Evolutionary conservation across 305 asterid species (phyloP).

Genomic region (Rubia balearica): DNA sequence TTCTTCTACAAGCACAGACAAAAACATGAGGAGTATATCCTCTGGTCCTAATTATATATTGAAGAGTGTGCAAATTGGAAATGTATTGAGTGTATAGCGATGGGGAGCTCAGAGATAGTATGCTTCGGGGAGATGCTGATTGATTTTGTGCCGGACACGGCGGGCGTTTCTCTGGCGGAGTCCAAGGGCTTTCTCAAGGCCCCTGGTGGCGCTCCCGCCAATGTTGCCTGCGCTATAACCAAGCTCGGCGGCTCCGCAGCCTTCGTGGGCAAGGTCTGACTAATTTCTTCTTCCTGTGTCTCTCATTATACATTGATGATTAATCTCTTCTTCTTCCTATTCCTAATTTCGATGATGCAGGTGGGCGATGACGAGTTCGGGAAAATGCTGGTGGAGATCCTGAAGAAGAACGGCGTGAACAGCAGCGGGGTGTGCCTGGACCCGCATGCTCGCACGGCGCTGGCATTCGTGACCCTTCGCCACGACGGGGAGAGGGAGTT

Average conservation of each 20-base stretch:
- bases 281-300: too few species aligned
- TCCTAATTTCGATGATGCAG: too few species aligned
- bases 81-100: too few species aligned
- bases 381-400: slow-evolving; percentile 34
- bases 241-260: slow-evolving; percentile 32
- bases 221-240: slow-evolving; percentile 35
- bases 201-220: slow-evolving; percentile 44
- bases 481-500: slow-evolving; percentile 42
- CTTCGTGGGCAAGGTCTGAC: slow-evolving; percentile 31
- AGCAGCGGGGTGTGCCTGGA: slow-evolving; percentile 40
- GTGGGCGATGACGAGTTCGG: slow-evolving; percentile 49
- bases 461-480: slow-evolving; percentile 39
- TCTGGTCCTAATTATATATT: background rate
- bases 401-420: slow-evolving; percentile 32
- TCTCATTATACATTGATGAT: too few species aligned
- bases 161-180: slow-evolving; percentile 34
- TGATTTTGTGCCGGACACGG: slow-evolving; percentile 32
- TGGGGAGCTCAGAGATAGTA: slow-evolving; percentile 17
- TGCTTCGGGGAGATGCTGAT: slow-evolving; percentile 38
- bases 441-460: slow-evolving; percentile 35
- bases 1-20: too few species aligned
- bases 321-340: too few species aligned
- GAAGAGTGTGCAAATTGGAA: too few species aligned
- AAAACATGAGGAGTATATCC: too few species aligned
- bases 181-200: slow-evolving; percentile 37